Base-by-base conservation (phyloP, 345 rosid species). In the Aquilaria sinensis region DNA sequence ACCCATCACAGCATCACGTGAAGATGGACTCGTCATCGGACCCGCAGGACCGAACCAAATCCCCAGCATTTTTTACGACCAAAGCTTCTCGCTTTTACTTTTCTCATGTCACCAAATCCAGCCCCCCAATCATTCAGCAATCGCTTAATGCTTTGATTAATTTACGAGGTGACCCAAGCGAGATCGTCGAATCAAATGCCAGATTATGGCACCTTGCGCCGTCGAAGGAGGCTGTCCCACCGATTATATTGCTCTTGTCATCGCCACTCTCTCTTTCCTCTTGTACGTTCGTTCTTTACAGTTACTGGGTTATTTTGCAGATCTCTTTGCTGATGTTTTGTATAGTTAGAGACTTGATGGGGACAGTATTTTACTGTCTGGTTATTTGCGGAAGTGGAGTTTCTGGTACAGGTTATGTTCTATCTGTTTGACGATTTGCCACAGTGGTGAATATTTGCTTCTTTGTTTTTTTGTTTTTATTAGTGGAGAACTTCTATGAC, bases 181-280 rank as follows among this genome's bases (percentile, higher is more conserved):
- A 37, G 43, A 37, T 37, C 43, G 9, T 37, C 9, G 43, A 63
- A 60, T 64, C 71, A 69, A 43, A 58, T 56, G 54, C 58, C 15
- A 61, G 49, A 63, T 49, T 23, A 85, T 81, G 89, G 76, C 77
- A 55, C 53, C 70, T 71, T 85, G 96, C 58, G 90, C 83, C 13
- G 43, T 33, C 50, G 48, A n/a, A 56, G 96, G 96, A 47, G 98
- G 96, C 71, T 92, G 96, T 53, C 91, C 96, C 70, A 80, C 79
- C 70, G 96, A 92, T 75, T 92, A 87, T 82, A 58, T 85, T 12
- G 96, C 89, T 67, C 60, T 92, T 50, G 65, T 79, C 57, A 67
- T 84, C 16, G 87, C 98, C 23, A 43, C 65, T 3, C 64, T 87
- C 67, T 76, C 86, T 75, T 63, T 89, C 67, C 30, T 85, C 65